A percentile compares a stretch with the other conserved stretches of the same genome.
Conservation (phyloP, 1,284 basidiomycete species). For the Boletus albobrunnescens region DNA sequence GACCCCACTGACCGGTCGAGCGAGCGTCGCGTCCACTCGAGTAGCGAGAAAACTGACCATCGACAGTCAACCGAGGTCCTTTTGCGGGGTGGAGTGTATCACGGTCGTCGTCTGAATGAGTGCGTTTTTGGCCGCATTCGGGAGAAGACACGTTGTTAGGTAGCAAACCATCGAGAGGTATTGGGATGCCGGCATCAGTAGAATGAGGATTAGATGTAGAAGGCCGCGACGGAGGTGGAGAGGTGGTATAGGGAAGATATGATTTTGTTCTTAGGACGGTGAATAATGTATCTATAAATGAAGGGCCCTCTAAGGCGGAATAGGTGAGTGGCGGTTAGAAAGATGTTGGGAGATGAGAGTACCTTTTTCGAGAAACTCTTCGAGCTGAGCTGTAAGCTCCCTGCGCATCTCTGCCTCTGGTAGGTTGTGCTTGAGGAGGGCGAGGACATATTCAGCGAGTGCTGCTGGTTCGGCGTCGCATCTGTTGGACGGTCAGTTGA, state of each 20-base stretch:
- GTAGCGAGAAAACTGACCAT: conserved; percentile 62
- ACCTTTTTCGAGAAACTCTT: conserved; percentile 92
- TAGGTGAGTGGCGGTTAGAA: conserved; percentile 13
- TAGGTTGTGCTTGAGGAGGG: conserved; percentile 88
- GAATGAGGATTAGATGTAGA: conserved; percentile 37
- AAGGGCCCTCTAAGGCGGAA: conserved; percentile 53
- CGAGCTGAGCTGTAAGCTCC: conserved; percentile 74
- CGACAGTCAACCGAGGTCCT: conserved; percentile 60
- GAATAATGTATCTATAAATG: conserved; percentile 85
- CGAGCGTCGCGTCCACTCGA: conserved; percentile 43
- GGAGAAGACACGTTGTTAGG: conserved; percentile 43
- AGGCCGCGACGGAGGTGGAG: conserved; percentile 33
- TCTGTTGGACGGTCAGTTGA: conserved; percentile 42
- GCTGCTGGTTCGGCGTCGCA: conserved; percentile 95
- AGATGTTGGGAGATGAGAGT: conserved; percentile 20
- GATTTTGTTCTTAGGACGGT: conserved; percentile 77
- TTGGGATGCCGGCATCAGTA: conserved; percentile 66
- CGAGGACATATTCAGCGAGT: conserved; percentile 91
- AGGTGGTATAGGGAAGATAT: conserved; percentile 66
- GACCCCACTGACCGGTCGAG: conserved; percentile 39
- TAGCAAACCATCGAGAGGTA: conserved; percentile 65
- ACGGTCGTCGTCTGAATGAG: conserved; percentile 54
- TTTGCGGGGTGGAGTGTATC: conserved; percentile 59
- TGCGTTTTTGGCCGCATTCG: conserved; percentile 61
- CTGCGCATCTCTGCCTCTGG: conserved; percentile 79